Base-by-base conservation (phyloP, 1,139 yeast species). In the Suhomyces panamericanus region DNA sequence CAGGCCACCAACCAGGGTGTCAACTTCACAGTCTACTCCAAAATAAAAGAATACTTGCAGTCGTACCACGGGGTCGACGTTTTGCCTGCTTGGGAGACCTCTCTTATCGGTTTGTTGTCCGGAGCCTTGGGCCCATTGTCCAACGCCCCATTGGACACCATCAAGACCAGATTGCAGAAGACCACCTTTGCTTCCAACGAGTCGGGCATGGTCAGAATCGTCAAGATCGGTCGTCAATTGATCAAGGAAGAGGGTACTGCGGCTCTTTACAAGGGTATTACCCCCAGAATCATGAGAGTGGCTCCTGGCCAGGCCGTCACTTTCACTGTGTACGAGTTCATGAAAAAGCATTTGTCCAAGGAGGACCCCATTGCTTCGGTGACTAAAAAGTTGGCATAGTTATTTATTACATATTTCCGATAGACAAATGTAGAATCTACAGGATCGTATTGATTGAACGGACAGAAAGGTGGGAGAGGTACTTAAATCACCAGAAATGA, bases 231-330 rank as follows among this genome's bases (percentile, higher is more conserved):
- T 51, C 74, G 74, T 45, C 93, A 85, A 62, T 79, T 93, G 66
- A 73, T 91, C 56, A 85, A 83, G 63, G 96, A 89, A 72, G 96
- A 91, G 69, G 99, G 96, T 32, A 80, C 87, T 57, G 75, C 71
- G 47, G 96, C 97, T 12, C 78, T 91, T 49, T 91, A 93, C 75
- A 88, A 91, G 69, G 99, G 99, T 73, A 93, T 93, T 63, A 90
- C 97, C 33, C 99, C 99, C 58, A 86, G 99, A 76, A 93, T 93
- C 58, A 90, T 93, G 96, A 86, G 99, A 73, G 99, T 93, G 46
- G 99, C 99, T 14, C 98, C 99, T 20, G 99, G 99, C 51, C 99
- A 93, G 71, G 97, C 98, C 46, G 98, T 93, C 47, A 95, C 97
- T 15, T 93, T 93, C 71, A 93, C 98, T 7, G 96, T 93, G 39